These are phyloP conservation scores for Osmanthus fragrans DNA, from an alignment of 257 asterid species.

Conservation along the genomic window DNA sequence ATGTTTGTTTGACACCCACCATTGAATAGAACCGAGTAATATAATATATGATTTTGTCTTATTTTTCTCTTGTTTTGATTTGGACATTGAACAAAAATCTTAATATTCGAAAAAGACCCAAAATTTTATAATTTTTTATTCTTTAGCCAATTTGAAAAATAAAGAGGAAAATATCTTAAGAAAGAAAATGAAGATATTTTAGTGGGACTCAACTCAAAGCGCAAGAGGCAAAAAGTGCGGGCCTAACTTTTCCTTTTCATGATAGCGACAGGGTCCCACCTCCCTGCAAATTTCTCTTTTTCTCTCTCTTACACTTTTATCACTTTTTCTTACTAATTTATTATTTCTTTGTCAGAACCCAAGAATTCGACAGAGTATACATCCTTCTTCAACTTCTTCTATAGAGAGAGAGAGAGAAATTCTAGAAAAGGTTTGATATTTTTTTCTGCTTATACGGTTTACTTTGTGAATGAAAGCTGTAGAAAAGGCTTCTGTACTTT, in stretches of 20 bases:
- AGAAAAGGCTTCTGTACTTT: slow-evolving; percentile 18
- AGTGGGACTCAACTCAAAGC: neutral
- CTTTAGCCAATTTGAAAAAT: neutral
- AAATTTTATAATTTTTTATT: neutral
- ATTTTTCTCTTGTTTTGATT: neutral
- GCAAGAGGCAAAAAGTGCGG: slow-evolving; percentile 24
- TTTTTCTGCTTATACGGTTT: slow-evolving; percentile 25
- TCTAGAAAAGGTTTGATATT: slow-evolving; percentile 32
- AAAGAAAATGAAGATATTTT: slow-evolving; percentile 12
- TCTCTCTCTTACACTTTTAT: slow-evolving; percentile 44
- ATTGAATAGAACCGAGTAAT: too few species aligned
- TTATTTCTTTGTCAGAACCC: slow-evolving; percentile 41
- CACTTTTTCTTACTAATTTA: slow-evolving; percentile 36
- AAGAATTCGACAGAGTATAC: slow-evolving; percentile 28
- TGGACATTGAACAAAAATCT: neutral
- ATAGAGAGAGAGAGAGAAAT: slow-evolving; percentile 17
- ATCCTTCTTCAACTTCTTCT: slow-evolving; percentile 20
- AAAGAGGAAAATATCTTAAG: neutral
- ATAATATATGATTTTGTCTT: neutral
- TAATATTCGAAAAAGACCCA: neutral
- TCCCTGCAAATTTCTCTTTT: slow-evolving; percentile 19
- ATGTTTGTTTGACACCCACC: too few species aligned
- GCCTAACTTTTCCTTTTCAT: slow-evolving; percentile 38
- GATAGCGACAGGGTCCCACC: slow-evolving; percentile 53
- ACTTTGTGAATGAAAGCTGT: slow-evolving; percentile 34